Conservation (phyloP, 129 eudicot species). For the Silybum marianum region DNA sequence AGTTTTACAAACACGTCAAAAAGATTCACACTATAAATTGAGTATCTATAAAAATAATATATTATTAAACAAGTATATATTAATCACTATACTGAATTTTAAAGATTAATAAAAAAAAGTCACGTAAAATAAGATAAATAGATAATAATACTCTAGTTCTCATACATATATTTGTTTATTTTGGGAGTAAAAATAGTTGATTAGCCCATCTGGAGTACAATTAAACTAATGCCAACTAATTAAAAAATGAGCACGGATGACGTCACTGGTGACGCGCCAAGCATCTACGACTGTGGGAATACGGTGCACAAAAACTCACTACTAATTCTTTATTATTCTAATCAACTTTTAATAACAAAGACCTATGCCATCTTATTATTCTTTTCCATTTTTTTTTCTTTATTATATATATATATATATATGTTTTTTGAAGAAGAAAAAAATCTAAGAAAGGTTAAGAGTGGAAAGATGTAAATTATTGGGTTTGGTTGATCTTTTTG, state of each 20-base stretch:
- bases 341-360: neutral
- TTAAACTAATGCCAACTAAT: neutral
- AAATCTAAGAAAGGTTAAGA: neutral
- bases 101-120: too few species aligned
- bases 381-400: too few species aligned
- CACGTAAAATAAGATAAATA: too few species aligned
- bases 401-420: neutral
- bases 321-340: neutral
- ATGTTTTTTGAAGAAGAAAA: neutral
- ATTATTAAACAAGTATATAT: too few species aligned
- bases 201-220: neutral
- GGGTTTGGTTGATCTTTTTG: neutral
- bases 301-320: conserved; percentile 6
- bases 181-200: neutral
- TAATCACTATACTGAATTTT: too few species aligned
- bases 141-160: too few species aligned
- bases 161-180: neutral
- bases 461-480: neutral
- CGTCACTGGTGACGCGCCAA: conserved; percentile 25
- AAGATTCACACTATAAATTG: too few species aligned
- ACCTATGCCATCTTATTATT: conserved; percentile 8
- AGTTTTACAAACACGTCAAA: too few species aligned
- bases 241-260: neutral
- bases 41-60: too few species aligned
- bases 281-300: conserved; percentile 22